Conservation (phyloP, 179 eudicot genomes). For the Monotropa hypopitys region DNA sequence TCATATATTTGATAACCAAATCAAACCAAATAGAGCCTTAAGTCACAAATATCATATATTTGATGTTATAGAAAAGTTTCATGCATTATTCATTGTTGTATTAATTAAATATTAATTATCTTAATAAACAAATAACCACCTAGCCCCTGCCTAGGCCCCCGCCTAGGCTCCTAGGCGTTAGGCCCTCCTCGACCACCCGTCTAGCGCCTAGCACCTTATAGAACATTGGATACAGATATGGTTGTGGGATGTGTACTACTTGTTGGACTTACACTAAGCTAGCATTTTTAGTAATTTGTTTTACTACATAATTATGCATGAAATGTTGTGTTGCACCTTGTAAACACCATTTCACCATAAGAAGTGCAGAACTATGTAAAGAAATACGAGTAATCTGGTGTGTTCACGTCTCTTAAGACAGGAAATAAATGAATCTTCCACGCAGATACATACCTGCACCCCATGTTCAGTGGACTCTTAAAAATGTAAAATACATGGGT, state of each 20-base stretch:
- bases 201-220: too few relatives aligned
- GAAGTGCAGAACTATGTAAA: neutral
- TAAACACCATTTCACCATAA: neutral
- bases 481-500: neutral
- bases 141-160: too few relatives aligned
- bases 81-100: too few relatives aligned
- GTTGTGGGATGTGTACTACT: neutral
- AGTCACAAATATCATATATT: too few relatives aligned
- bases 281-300: neutral
- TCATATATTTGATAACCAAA: too few relatives aligned
- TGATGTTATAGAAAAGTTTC: too few relatives aligned
- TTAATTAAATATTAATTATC: too few relatives aligned
- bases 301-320: neutral
- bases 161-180: too few relatives aligned
- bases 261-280: neutral
- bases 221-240: neutral
- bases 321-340: neutral
- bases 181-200: too few relatives aligned
- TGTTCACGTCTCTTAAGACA: neutral
- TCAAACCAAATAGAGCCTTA: too few relatives aligned
- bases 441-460: neutral
- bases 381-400: neutral
- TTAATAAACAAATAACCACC: too few relatives aligned
- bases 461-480: neutral
- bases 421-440: neutral